These are phyloP conservation scores for Endogone sp. DNA, from an alignment of 192 early-diverging fungal genomes.

Conservation along the genomic window DNA sequence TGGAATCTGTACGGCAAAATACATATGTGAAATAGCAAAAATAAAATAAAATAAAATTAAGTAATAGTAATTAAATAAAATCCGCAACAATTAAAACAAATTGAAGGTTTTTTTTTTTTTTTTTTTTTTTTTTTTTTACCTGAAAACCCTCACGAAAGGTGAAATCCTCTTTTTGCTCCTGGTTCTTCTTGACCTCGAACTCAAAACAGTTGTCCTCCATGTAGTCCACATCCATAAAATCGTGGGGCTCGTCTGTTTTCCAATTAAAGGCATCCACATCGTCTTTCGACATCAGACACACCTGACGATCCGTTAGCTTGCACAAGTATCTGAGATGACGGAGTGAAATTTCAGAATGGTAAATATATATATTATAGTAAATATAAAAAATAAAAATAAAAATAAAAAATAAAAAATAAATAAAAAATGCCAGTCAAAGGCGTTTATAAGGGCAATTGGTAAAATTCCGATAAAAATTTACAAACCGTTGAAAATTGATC, in stretches of 20 bases:
- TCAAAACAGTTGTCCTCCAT: background rate
- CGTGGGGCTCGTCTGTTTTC: background rate
- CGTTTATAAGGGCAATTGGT: background rate
- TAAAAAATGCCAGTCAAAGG: no score
- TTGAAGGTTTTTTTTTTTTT: no score
- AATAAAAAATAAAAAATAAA: no score
- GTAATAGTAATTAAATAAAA: no score
- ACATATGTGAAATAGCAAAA: background rate
- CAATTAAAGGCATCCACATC: background rate
- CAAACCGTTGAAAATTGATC: slow-evolving; percentile 17
- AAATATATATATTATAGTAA: no score
- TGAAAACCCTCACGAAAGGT: background rate
- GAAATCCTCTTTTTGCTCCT: background rate
- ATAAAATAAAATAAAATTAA: no score
- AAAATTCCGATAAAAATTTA: background rate
- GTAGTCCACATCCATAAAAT: background rate
- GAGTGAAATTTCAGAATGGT: no score
- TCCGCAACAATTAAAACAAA: no score
- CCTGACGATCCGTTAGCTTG: background rate
- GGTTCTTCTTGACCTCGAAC: background rate
- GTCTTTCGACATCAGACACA: background rate
- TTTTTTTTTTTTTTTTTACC: no score
- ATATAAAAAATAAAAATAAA: no score
- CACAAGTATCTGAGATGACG: background rate
- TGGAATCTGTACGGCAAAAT: background rate